Evolutionary conservation across 306 rosid genomes (phyloP).

Genomic region (Luffa aegyptiaca): DNA sequence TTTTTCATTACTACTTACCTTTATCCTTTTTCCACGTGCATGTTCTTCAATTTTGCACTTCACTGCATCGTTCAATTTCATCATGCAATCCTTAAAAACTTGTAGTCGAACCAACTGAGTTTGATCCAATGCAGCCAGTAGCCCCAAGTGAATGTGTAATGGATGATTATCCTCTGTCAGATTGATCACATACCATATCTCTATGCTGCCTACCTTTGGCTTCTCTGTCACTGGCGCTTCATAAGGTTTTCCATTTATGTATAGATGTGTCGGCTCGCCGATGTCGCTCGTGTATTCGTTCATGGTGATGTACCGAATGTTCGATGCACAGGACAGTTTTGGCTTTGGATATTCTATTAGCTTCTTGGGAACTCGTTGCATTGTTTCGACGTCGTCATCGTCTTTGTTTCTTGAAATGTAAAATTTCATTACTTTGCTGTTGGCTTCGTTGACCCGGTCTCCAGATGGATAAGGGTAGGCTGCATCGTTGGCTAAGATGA

Average conservation of each 20-base stretch:
- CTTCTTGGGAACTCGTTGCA: constrained; percentile 25
- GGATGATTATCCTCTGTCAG: constrained; percentile 84
- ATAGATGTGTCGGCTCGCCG: constrained; percentile 59
- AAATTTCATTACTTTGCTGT: constrained; percentile 53
- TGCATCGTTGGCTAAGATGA: constrained; percentile 48
- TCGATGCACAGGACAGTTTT: constrained; percentile 28
- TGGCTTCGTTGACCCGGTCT: constrained; percentile 44
- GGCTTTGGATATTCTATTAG: constrained; percentile 35
- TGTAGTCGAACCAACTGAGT: constrained; percentile 35
- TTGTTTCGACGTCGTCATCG: constrained; percentile 21
- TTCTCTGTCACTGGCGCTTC: constrained; percentile 55
- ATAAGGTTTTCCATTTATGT: constrained; percentile 46
- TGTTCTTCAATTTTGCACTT: constrained; percentile 50
- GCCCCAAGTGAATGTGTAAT: constrained; percentile 62
- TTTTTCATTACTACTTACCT: constrained; percentile 39
- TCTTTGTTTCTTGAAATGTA: constrained; percentile 12
- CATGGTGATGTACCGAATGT: constrained; percentile 54
- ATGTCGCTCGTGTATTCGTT: constrained; percentile 46
- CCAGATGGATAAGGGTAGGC: constrained; percentile 63
- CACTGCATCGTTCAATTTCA: constrained; percentile 38
- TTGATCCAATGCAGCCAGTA: constrained; percentile 60
- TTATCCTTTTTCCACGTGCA: constrained; percentile 42
- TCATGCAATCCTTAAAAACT: constrained; percentile 55
- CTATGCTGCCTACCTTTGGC: constrained; percentile 53
- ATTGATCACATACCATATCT: constrained; percentile 74